Percentiles rank a stretch among this genome's conserved stretches.
Conservation (phyloP, 2,329 filamentous ascomycete genomes). For the Didymella pinodella region DNA sequence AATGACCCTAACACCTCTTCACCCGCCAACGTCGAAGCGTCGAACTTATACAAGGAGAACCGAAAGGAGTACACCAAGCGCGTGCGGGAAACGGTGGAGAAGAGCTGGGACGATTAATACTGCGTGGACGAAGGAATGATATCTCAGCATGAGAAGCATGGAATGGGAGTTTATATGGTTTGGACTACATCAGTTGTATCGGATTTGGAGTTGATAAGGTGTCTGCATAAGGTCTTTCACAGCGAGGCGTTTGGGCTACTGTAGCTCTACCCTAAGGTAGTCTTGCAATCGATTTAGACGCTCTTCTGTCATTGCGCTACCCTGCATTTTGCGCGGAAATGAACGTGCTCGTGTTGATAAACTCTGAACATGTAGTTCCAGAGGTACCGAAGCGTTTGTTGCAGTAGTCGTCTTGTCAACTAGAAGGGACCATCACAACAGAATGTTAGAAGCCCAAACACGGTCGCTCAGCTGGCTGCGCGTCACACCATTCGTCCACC, state of each 20-base stretch:
- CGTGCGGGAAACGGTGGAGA: conserved; percentile 95
- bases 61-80: conserved; percentile 95
- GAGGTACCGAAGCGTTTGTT: not conserved
- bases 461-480: conserved; percentile 16
- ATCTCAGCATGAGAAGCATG: conserved; percentile 27
- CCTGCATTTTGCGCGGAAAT: not conserved
- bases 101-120: conserved; percentile 91
- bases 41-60: conserved; percentile 98
- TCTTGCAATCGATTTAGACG: conserved; percentile 7
- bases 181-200: conserved; percentile 23
- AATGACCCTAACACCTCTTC: conserved; percentile 99
- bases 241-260: conserved; percentile 39
- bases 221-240: conserved; percentile 26
- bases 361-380: not conserved
- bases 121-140: conserved; percentile 4
- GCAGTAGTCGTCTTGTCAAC: not conserved
- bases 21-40: conserved; percentile 96
- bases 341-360: not conserved
- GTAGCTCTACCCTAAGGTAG: conserved; percentile 25
- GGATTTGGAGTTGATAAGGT: conserved; percentile 21
- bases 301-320: not conserved
- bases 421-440: not conserved
- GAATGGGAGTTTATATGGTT: conserved; percentile 31
- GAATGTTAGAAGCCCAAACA: conserved; percentile 15
- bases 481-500: conserved; percentile 27